Conservation (phyloP, 768 basidiomycete species). For the Mycena indigotica region DNA sequence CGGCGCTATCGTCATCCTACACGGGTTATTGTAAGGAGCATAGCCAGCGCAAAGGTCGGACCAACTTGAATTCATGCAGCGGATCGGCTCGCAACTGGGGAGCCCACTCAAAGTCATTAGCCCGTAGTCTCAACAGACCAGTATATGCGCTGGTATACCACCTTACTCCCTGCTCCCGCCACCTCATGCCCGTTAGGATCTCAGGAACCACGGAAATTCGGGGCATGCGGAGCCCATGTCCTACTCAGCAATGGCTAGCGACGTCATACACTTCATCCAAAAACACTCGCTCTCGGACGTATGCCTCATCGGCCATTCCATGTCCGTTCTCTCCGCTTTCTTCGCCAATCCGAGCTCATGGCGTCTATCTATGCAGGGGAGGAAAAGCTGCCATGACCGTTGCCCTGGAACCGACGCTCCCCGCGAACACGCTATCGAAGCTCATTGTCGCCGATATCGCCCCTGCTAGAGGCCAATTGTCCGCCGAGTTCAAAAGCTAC, state of each 20-base stretch:
- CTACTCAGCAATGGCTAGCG: conserved; percentile 78
- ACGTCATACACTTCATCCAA: conserved; percentile 69
- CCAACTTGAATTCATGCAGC: conserved; percentile 37
- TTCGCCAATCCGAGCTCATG: neutral
- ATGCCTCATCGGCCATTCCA: conserved; percentile 86
- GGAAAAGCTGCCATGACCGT: conserved; percentile 81
- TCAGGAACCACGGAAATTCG: conserved; percentile 88
- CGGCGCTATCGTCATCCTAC: conserved; percentile 57
- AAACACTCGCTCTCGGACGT: conserved; percentile 58
- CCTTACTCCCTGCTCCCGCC: neutral
- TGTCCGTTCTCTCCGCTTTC: conserved; percentile 51
- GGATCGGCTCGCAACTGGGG: conserved; percentile 91
- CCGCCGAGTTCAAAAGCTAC: conserved; percentile 66
- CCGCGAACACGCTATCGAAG: conserved; percentile 45
- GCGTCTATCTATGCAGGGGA: conserved; percentile 56
- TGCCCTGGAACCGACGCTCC: conserved; percentile 51
- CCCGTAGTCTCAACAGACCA: conserved; percentile 61
- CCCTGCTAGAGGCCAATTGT: conserved; percentile 61
- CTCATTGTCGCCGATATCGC: conserved; percentile 84
- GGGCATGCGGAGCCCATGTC: conserved; percentile 75
- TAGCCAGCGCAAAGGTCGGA: neutral
- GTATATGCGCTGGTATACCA: conserved; percentile 68
- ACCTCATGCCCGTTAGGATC: conserved; percentile 50
- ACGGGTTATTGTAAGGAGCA: conserved; percentile 67
- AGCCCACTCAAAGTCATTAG: conserved; percentile 75